Evolutionary conservation across 106 monocot genomes (phyloP), one percentile per base, ranked within the genome.

Genomic region (Acorus gramineus): DNA sequence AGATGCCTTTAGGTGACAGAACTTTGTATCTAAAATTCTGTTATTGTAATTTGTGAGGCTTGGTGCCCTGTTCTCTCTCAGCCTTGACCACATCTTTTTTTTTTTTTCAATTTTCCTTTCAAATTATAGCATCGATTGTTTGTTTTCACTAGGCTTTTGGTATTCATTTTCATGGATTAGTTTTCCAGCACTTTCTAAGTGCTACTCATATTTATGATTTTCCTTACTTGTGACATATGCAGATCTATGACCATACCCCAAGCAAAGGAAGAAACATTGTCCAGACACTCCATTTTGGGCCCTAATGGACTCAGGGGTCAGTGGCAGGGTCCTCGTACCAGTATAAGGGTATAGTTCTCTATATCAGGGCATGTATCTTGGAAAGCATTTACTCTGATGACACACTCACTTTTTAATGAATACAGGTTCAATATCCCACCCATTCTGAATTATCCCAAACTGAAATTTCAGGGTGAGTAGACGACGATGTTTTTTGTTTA

Each of bases 241-340:
- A 86, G 86, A 55, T 74, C 81, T 46, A 59, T 88, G 58, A 74
- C 68, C 64, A 48, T 92, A 47, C 88, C 85, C 43, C 47, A 69
- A 73, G 88, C 98, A 69, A 98, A 88, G 62, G 83, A 92, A 71
- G 98, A 98, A 86, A 98, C 98, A 47, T 68, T 91, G 49, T 92
- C 98, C 47, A 91, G 85, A 67, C 98, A 98, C 71, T 98, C 98
- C 47, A 86, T 98, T 64, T 81, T 98, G 69, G 98, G 98, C 10
- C 88, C 92, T 61, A 86, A 73, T 72, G 98, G 98, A 49, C 81
- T 98, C 4, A 66, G 60, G 6, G 76, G 85, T 10, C 78, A 76
- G 53, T 73, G 79, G 82, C 75, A 57, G 51, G 77, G 67, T 70
- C 78, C 91, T 69, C 74, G 74, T 69, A 70, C 83, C 69, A 75